Evolutionary conservation across 495 filamentous ascomycete species (phyloP).

Genomic region (Penicillium salamii): DNA sequence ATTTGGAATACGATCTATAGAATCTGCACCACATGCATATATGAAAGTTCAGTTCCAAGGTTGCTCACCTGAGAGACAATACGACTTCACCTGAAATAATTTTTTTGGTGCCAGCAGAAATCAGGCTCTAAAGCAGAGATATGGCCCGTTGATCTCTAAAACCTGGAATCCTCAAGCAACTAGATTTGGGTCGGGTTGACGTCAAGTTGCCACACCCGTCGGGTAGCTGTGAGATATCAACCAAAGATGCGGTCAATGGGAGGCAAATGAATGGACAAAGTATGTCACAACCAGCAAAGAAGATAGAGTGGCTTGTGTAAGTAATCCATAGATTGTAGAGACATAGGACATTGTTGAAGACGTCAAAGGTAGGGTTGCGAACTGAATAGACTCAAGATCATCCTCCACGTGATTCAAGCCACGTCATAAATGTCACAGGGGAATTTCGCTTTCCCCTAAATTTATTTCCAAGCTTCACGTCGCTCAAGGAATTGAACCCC

Average conservation of each 20-base stretch:
- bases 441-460: slow-evolving; percentile 7
- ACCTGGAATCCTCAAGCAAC: slow-evolving; percentile 3
- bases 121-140: too few relatives aligned
- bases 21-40: too few relatives aligned
- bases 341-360: not conserved
- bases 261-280: not conserved
- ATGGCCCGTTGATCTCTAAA: not conserved
- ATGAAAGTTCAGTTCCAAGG: too few relatives aligned
- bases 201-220: slow-evolving; percentile 27
- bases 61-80: too few relatives aligned
- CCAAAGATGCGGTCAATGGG: not conserved
- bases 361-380: not conserved
- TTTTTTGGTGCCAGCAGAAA: too few relatives aligned
- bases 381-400: not conserved
- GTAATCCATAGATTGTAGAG: slow-evolving; percentile 3
- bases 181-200: slow-evolving; percentile 16
- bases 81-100: too few relatives aligned
- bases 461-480: not conserved
- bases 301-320: too few relatives aligned
- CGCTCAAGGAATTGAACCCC: not conserved
- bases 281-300: not conserved
- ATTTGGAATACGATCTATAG: too few relatives aligned
- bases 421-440: slow-evolving; percentile 13
- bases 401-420: slow-evolving; percentile 6
- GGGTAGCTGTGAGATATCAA: not conserved